A percentile compares a stretch with the other conserved stretches of the same genome.
Conservation (phyloP, 768 basidiomycete species). For the Rubroboletus satanas region DNA sequence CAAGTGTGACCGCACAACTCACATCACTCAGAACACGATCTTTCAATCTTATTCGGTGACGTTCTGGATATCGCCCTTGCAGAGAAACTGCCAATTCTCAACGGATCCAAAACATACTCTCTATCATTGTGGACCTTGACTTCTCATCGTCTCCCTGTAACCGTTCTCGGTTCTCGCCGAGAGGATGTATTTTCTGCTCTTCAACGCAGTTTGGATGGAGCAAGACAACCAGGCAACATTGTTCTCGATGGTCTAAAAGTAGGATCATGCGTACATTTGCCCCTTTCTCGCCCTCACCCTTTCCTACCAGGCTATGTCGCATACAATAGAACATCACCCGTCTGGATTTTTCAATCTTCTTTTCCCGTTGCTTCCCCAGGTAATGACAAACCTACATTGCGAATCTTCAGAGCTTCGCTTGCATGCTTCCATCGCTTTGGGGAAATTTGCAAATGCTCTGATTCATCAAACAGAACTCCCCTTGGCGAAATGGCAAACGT, state of each 20-base stretch:
- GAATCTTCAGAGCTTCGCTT: conserved; percentile 17
- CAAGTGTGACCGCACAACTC: neutral
- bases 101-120: conserved; percentile 42
- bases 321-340: conserved; percentile 19
- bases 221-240: conserved; percentile 15
- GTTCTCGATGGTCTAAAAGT: conserved; percentile 31
- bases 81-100: conserved; percentile 34
- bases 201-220: conserved; percentile 32
- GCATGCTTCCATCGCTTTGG: conserved; percentile 21
- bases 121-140: conserved; percentile 50
- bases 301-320: conserved; percentile 20
- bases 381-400: conserved; percentile 15
- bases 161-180: conserved; percentile 33
- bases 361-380: conserved; percentile 20
- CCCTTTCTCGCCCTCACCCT: conserved; percentile 4
- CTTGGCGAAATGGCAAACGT: conserved; percentile 18
- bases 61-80: conserved; percentile 42
- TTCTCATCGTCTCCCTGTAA: conserved; percentile 44
- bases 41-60: conserved; percentile 43
- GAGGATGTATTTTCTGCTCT: conserved; percentile 35
- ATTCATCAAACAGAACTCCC: conserved; percentile 33
- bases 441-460: conserved; percentile 28
- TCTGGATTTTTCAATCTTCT: conserved; percentile 17
- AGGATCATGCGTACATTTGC: neutral
- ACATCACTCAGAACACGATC: conserved; percentile 37